Conservation (phyloP, 176 grass and related monocot genomes). For the Pontederia paniculata region DNA sequence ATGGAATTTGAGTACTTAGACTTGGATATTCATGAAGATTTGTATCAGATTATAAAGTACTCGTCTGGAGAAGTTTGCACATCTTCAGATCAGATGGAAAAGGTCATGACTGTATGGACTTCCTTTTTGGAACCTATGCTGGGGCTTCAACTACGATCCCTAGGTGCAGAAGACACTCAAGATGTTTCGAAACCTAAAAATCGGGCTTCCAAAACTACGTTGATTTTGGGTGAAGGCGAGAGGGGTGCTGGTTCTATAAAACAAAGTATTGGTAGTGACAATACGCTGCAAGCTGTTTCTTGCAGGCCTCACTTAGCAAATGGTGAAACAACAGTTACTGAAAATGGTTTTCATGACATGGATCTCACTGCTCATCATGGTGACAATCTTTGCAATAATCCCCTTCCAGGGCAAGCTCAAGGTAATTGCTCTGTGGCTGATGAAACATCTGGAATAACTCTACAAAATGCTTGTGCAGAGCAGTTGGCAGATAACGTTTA, state of each 20-base stretch:
- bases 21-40: slow-evolving; percentile 48
- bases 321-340: slow-evolving; percentile 20
- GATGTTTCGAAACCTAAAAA: slow-evolving; percentile 29
- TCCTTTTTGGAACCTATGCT: slow-evolving; percentile 55
- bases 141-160: slow-evolving; percentile 29
- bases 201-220: slow-evolving; percentile 21
- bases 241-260: slow-evolving; percentile 14
- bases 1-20: slow-evolving; percentile 61
- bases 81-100: slow-evolving; percentile 38
- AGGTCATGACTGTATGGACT: slow-evolving; percentile 50
- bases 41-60: slow-evolving; percentile 58
- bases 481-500: slow-evolving; percentile 2
- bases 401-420: slow-evolving; percentile 7
- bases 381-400: slow-evolving; percentile 16
- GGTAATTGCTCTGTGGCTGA: slow-evolving; percentile 19
- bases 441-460: slow-evolving; percentile 25
- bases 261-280: slow-evolving; percentile 16
- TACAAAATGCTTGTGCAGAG: slow-evolving; percentile 26
- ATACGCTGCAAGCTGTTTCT: slow-evolving; percentile 6
- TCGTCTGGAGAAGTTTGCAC: slow-evolving; percentile 60
- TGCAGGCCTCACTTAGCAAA: slow-evolving; percentile 12
- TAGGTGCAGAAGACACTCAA: slow-evolving; percentile 26
- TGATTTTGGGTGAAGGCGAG: slow-evolving; percentile 33
- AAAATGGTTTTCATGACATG: slow-evolving; percentile 23
- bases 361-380: slow-evolving; percentile 14